These are phyloP conservation scores for Leccinum pallidistipes DNA, from an alignment of 1,284 basidiomycete genomes.

Conservation along the genomic window DNA sequence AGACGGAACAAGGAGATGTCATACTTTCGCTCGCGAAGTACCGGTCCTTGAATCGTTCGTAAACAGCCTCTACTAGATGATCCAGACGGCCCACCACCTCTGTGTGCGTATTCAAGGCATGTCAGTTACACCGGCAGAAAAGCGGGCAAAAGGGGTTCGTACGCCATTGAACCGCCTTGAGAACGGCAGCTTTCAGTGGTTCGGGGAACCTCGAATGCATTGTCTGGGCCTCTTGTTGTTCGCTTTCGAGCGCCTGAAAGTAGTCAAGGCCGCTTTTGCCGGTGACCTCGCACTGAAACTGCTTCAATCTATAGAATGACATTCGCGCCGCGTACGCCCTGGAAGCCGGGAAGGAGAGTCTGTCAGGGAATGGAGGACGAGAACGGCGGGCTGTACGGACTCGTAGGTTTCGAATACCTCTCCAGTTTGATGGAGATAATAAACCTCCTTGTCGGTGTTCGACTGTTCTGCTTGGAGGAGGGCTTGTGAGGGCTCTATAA, in stretches of 20 bases:
- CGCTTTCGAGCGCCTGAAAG: slow-evolving; percentile 91
- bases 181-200: slow-evolving; percentile 87
- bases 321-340: slow-evolving; percentile 90
- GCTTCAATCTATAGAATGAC: slow-evolving; percentile 90
- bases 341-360: slow-evolving; percentile 25
- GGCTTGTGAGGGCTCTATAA: slow-evolving; percentile 72
- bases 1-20: slow-evolving; percentile 35
- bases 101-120: slow-evolving; percentile 37
- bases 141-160: slow-evolving; percentile 43
- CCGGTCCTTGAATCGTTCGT: slow-evolving; percentile 92
- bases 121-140: slow-evolving; percentile 20
- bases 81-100: slow-evolving; percentile 96
- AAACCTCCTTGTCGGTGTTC: slow-evolving; percentile 75
- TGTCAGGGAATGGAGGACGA: slow-evolving; percentile 22
- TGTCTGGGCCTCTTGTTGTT: slow-evolving; percentile 83
- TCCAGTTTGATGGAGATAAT: slow-evolving; percentile 88
- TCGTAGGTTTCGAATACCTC: slow-evolving; percentile 96
- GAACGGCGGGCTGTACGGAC: slow-evolving; percentile 46
- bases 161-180: slow-evolving; percentile 96
- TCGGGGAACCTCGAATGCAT: slow-evolving; percentile 92
- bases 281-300: slow-evolving; percentile 94
- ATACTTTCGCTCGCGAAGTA: slow-evolving; percentile 90
- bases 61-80: slow-evolving; percentile 91
- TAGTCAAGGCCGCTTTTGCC: slow-evolving; percentile 93
- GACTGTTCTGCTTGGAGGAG: slow-evolving; percentile 63